These are phyloP conservation scores for Globisporangium viniferum DNA, from an alignment of 352 stramenopile species.

Conservation along the genomic window DNA sequence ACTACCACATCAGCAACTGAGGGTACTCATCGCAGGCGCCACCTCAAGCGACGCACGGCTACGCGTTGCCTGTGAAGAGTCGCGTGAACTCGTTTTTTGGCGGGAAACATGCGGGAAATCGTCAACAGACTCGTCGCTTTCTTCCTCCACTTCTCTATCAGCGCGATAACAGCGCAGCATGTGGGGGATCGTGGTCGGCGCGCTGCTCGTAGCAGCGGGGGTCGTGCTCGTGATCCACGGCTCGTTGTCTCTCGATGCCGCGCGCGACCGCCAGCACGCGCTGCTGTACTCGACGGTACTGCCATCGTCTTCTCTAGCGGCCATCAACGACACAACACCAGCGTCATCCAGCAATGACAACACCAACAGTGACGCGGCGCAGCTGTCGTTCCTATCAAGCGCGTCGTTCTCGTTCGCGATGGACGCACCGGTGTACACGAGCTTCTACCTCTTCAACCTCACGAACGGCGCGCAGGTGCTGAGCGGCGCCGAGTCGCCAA, in stretches of 20 bases:
- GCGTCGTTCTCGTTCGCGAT: slow-evolving; percentile 39
- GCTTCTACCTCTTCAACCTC: slow-evolving; percentile 75
- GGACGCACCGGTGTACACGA: slow-evolving; percentile 46
- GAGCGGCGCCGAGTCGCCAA: slow-evolving; percentile 21
- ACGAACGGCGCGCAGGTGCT: slow-evolving; percentile 52
- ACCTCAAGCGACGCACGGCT: not conserved
- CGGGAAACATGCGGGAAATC: not conserved
- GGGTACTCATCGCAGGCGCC: not conserved
- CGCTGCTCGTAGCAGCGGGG: slow-evolving; percentile 20
- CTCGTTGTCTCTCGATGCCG: slow-evolving; percentile 24
- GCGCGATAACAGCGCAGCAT: slow-evolving; percentile 10
- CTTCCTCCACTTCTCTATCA: not conserved
- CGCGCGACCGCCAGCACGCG: slow-evolving; percentile 6
- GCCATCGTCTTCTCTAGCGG: not conserved
- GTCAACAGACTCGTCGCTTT: not conserved
- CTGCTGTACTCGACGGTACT: slow-evolving; percentile 15
- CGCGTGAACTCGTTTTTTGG: not conserved
- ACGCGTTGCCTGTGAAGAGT: not conserved
- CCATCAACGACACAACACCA: not conserved
- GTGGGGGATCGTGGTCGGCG: slow-evolving; percentile 24
- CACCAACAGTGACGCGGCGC: not conserved
- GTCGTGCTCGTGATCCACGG: slow-evolving; percentile 23
- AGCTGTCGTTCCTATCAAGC: slow-evolving; percentile 20
- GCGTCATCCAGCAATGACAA: slow-evolving; percentile 2
- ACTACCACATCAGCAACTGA: not conserved